Conservation (phyloP, 1,284 basidiomycete genomes). For the Ustilago trichophora region DNA sequence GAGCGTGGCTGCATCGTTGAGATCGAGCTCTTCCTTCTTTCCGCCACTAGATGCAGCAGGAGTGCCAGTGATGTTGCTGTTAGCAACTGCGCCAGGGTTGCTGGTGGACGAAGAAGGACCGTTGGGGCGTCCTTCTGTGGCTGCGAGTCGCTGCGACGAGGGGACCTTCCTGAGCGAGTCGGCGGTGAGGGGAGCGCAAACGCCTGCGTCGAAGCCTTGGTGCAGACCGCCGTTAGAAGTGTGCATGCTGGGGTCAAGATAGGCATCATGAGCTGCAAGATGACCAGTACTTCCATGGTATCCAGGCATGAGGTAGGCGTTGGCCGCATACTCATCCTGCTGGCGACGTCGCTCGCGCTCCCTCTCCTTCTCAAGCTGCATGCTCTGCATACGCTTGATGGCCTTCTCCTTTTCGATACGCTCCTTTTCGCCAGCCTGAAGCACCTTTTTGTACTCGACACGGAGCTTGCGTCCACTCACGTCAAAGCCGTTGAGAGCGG, state of each 20-base stretch:
- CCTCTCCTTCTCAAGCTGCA: conserved; percentile 62
- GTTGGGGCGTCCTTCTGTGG: conserved; percentile 10
- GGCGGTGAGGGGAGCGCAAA: conserved; percentile 43
- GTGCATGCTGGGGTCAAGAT: conserved; percentile 6
- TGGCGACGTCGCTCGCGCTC: conserved; percentile 49
- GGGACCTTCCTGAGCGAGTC: conserved; percentile 47
- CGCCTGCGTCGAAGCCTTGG: conserved; percentile 9
- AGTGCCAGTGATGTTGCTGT: conserved; percentile 73
- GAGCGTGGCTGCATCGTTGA: conserved; percentile 93
- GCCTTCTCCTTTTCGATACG: conserved; percentile 99
- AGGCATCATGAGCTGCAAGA: conserved; percentile 9
- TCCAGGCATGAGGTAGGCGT: conserved; percentile 45
- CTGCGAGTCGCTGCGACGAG: conserved; percentile 27
- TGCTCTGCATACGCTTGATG: conserved; percentile 86
- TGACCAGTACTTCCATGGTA: conserved; percentile 17
- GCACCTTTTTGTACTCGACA: conserved; percentile 98
- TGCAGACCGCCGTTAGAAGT: too few species aligned
- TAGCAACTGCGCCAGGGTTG: conserved; percentile 68
- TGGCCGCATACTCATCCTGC: conserved; percentile 49
- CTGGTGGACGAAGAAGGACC: conserved; percentile 41
- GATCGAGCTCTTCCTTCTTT: conserved; percentile 73
- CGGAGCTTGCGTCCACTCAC: conserved; percentile 97
- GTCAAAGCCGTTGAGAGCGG: conserved; percentile 86
- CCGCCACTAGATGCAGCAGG: conserved; percentile 69
- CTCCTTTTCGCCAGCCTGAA: conserved; percentile 98